These are phyloP conservation scores for Diddensiella caesifluorescens DNA, from an alignment of 805 yeast genomes.

Conservation along the genomic window DNA sequence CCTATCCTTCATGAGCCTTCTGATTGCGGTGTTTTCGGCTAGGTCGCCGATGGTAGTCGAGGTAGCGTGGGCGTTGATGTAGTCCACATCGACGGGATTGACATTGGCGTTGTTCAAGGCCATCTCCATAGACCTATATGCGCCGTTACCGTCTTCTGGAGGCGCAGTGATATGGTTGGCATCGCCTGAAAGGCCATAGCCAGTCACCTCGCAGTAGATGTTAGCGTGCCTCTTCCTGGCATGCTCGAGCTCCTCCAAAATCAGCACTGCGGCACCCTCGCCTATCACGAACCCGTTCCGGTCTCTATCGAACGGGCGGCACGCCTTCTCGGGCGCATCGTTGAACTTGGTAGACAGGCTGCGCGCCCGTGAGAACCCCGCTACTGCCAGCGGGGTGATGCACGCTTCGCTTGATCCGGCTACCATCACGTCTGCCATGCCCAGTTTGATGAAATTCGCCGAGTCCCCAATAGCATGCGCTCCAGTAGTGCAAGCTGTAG, in stretches of 20 bases:
- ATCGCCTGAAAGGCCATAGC: slow-evolving; percentile 91
- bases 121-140: slow-evolving; percentile 71
- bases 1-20: slow-evolving; percentile 39
- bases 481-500: slow-evolving; percentile 98
- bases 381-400: slow-evolving; percentile 77
- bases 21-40: slow-evolving; percentile 78
- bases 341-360: slow-evolving; percentile 63
- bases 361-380: slow-evolving; percentile 88
- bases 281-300: slow-evolving; percentile 88
- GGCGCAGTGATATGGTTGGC: slow-evolving; percentile 95
- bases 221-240: slow-evolving; percentile 60
- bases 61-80: slow-evolving; percentile 96
- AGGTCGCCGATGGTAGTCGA: slow-evolving; percentile 84
- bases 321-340: slow-evolving; percentile 58
- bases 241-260: slow-evolving; percentile 72
- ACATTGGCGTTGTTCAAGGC: slow-evolving; percentile 55
- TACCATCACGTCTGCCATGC: slow-evolving; percentile 78
- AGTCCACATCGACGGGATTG: slow-evolving; percentile 50
- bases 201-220: slow-evolving; percentile 75
- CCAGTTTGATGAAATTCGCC: slow-evolving; percentile 66
- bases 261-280: slow-evolving; percentile 84
- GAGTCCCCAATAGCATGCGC: slow-evolving; percentile 93
- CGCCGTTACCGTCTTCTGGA: slow-evolving; percentile 74
- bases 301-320: slow-evolving; percentile 78
- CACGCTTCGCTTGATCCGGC: slow-evolving; percentile 95